Percentiles rank a stretch among this genome's conserved stretches.
These are phyloP conservation scores for Pythium guiyangense DNA, from an alignment of 352 stramenopile species.

Conservation along the genomic window DNA sequence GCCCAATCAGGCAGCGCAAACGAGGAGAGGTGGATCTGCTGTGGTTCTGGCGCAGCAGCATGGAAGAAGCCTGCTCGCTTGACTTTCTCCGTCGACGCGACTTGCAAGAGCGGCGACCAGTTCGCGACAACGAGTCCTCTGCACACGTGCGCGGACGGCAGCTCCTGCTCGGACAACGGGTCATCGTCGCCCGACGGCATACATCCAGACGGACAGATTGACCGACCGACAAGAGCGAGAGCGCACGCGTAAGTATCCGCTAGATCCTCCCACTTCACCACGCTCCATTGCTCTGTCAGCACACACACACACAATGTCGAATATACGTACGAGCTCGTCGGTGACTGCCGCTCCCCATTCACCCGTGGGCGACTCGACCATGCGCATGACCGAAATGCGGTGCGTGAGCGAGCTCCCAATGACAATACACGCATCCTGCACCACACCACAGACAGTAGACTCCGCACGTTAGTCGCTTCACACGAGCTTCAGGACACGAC, in stretches of 20 bases:
- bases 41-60: too few relatives aligned
- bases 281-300: not conserved
- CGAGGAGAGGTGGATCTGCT: too few relatives aligned
- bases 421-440: constrained; percentile 30
- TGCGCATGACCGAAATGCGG: constrained; percentile 30
- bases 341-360: constrained; percentile 29
- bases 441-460: not conserved
- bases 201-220: not conserved
- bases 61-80: too few relatives aligned
- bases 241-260: not conserved
- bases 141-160: constrained; percentile 36
- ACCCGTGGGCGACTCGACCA: constrained; percentile 15
- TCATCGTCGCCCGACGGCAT: too few relatives aligned
- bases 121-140: constrained; percentile 36
- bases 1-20: constrained; percentile 41
- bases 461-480: too few relatives aligned
- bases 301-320: constrained; percentile 5
- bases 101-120: constrained; percentile 41
- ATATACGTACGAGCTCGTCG: constrained; percentile 33
- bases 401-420: too few relatives aligned
- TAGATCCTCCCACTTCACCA: not conserved
- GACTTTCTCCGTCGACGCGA: too few relatives aligned
- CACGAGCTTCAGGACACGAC: not conserved
- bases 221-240: not conserved
- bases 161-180: constrained; percentile 19